Evolutionary conservation across 2,329 filamentous ascomycete species (phyloP), one percentile per base, ranked within the genome.

Genomic region (Laburnicola sp.): DNA sequence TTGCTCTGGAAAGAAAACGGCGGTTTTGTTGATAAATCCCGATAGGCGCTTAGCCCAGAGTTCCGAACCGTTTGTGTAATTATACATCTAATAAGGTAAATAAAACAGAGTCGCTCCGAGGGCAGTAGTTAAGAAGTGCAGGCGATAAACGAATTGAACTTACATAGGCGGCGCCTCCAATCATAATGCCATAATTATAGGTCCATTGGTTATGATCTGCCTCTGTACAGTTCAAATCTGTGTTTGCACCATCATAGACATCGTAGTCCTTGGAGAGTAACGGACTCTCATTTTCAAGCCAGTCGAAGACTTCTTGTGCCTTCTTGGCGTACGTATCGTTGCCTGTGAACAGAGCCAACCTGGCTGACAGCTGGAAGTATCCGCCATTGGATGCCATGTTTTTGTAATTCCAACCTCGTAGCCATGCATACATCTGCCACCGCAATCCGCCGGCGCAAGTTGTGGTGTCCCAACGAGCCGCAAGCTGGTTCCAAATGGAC

Each of bases 1-100:
- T 27, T 65, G 59, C 4, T 60, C 40, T 27, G 70, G 68, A 60
- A 75, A 77, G 64, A 78, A 78, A 37, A 74, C 64, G 7, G 64
- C 66, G 8, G 63, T 59, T 36, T 69, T 65, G 51, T 65, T 63
- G 23, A 75, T 58, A 35, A 72, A 67, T 16, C 67, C 61, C 6
- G 56, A 42, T 0, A 74, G 54, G 22, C 66, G 69, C 0, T 54
- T 50, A 2, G 54, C 49, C 72, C 72, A 74, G 34, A 64, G 57
- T 4, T 62, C 42, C 9, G 54, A 63, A 28, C 75, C 74, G 53
- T 73, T 68, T 30, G 69, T 72, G 55, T 70, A 69, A 53, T 72
- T 72, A 62, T 73, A 74, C 69, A 72, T 72, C 69, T 73, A 26
- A 51, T 2, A 3, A 11, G 8, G 38, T 60, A 23, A 58, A 50